Evolutionary conservation across 768 basidiomycete genomes (phyloP), one percentile per base, ranked within the genome.

Genomic region (Daedaleopsis nitida): DNA sequence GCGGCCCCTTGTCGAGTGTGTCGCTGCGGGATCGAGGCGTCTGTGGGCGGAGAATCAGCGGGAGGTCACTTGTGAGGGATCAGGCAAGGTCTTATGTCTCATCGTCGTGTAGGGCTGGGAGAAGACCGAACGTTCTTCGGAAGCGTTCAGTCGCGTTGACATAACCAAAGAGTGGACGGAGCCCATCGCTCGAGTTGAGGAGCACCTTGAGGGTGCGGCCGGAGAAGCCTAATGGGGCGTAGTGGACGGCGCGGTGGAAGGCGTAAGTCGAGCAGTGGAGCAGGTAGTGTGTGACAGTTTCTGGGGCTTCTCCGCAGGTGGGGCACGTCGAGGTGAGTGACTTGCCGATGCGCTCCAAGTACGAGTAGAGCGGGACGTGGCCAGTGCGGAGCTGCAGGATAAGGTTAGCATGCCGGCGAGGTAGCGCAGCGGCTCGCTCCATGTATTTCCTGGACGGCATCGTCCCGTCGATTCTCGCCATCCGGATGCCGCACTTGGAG

Each of bases 381-480:
- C 71, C 69, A 1, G 72, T 73, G 7, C 71, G 45, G 1, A 77
- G 69, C 39, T 76, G 75, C 43, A 70, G 58, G 6, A 75, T 59
- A 1, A 71, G 39, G 56, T 50, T 62, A 3, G 60, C 42, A 7
- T 57, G 55, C 7, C 51, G 39, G 34, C 56, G 24, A 9, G 60
- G 60, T 3, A 62, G 38, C 1, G 6, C 8, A 1, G 8, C 27
- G 2, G 53, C 49, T 14, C 52, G 55, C 44, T 19, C 24, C 5
- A 2, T 23, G 34, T 47, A 60, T 13, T 50, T 5, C 14, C 43
- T 48, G 3, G 59, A 60, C 3, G 49, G 58, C 16, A 55, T 51
- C 17, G 34, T 19, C 17, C 21, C 52, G 52, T 55, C 45, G 5
- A 51, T 43, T 8, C 32, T 23, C 16, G 35, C 16, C 5, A 62